A percentile compares a stretch with the other conserved stretches of the same genome.
These are phyloP conservation scores for Rhynchospora pubera DNA, from an alignment of 176 grass and related monocot species.

Conservation along the genomic window DNA sequence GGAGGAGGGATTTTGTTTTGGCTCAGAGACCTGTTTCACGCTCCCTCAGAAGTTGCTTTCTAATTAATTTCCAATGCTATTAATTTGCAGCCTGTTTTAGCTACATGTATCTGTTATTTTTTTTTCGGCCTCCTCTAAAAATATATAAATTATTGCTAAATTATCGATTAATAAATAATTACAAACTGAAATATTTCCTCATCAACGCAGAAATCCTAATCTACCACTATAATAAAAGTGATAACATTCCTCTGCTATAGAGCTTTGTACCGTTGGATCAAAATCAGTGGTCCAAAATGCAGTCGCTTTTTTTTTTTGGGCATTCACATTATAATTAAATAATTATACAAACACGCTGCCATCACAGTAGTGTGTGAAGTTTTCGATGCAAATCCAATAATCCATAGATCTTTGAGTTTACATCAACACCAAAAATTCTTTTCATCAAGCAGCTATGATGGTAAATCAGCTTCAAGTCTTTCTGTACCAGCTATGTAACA, in stretches of 20 bases:
- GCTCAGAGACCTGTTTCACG: conserved; percentile 30
- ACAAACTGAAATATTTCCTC: too few relatives aligned
- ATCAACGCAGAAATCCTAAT: too few relatives aligned
- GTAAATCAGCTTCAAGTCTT: background rate
- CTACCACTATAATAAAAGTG: too few relatives aligned
- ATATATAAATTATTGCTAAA: background rate
- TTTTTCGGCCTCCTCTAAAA: background rate
- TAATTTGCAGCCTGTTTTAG: background rate
- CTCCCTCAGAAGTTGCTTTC: conserved; percentile 18
- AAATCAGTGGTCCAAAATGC: background rate
- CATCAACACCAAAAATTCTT: conserved; percentile 3
- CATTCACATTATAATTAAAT: too few relatives aligned
- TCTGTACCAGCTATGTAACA: background rate
- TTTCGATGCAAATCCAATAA: background rate
- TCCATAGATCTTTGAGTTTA: background rate
- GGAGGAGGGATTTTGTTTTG: conserved; percentile 76
- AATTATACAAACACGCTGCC: background rate
- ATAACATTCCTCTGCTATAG: background rate
- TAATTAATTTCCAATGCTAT: conserved; percentile 23
- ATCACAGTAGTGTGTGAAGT: background rate
- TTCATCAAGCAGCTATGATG: conserved; percentile 23
- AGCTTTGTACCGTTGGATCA: background rate
- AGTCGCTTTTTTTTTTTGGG: background rate
- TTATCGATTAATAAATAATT: too few relatives aligned
- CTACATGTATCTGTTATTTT: background rate